Base-by-base conservation (phyloP, 352 stramenopile genomes). In the Pythium aristosporum region DNA sequence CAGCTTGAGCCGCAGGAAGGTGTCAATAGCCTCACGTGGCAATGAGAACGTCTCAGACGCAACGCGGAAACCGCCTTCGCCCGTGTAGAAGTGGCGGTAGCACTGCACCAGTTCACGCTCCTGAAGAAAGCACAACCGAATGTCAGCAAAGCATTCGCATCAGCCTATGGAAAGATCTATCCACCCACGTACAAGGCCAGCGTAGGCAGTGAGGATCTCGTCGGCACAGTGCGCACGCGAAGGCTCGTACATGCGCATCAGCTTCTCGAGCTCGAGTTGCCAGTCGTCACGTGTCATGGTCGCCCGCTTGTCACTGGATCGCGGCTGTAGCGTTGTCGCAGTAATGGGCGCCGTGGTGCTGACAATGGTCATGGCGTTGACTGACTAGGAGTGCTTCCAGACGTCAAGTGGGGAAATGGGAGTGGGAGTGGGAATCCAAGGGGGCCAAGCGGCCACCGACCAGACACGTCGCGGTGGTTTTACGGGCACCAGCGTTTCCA, bases 61-160 rank as follows among this genome's bases (percentile, higher is more conserved):
- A 37, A 88, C 61, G n/a, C 70, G 64, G 44, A 89, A 84, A 51
- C 74, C 70, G 12, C 69, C 68, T 47, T 69, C 72, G 60, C 75
- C 69, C 0, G 77, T 73, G 74, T 87, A 88, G 56, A 79, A 86
- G 54, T 86, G 79, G 42, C 81, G 81, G 60, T 87, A 88, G 65
- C 79, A 87, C 61, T 82, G 75, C 46, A 88, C 46, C 28, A 88
- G 66, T 46, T 90, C 81, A n/a, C 71, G 73, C 20, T 90, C 81
- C 74, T 76, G 36, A 1, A 30, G 5, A 42, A 49, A 16, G 15
- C 3, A 18, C 23, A 30, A 11, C 15, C 6, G 23, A 9, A 34
- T 2, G 37, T 18, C 15, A n/a, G 15, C 36, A 4, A 4, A 15
- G n/a, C 21, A 36, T 18, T 5, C 8, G 5, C n/a, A 13, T 5